A percentile compares a stretch with the other conserved stretches of the same genome.
Evolutionary conservation across 148 eudicot species (phyloP).

Genomic region (Fagopyrum tataricum): DNA sequence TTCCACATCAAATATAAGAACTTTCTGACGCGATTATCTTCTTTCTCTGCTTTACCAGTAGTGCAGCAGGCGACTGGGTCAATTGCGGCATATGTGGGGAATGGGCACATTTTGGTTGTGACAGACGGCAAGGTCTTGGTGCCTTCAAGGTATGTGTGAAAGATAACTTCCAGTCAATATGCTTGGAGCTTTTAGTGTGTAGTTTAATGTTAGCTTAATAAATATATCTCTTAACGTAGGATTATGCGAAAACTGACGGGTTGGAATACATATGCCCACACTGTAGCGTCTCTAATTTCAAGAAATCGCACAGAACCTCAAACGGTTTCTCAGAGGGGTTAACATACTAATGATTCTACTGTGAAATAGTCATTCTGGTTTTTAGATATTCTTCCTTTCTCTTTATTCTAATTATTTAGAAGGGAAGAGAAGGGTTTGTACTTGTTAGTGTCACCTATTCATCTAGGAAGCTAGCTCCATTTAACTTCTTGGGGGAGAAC

Average conservation of each 20-base stretch:
- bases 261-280: slow-evolving; percentile 96
- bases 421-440: neutral
- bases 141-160: slow-evolving; percentile 68
- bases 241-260: slow-evolving; percentile 98
- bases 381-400: neutral
- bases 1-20: neutral
- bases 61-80: slow-evolving; percentile 98
- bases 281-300: slow-evolving; percentile 83
- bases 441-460: too few species aligned
- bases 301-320: slow-evolving; percentile 60
- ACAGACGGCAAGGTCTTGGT: slow-evolving; percentile 91
- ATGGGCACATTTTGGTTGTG: slow-evolving; percentile 99
- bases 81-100: slow-evolving; percentile 95
- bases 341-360: slow-evolving; percentile 22
- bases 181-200: neutral
- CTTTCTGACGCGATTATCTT: neutral
- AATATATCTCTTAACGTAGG: slow-evolving; percentile 32
- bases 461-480: neutral
- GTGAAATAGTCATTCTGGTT: slow-evolving; percentile 3
- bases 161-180: neutral
- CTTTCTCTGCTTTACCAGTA: slow-evolving; percentile 39
- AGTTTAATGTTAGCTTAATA: neutral
- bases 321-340: slow-evolving; percentile 59
- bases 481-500: slow-evolving; percentile 2
- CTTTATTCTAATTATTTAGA: neutral